phyloP scores from a whole-genome alignment of 2,329 filamentous ascomycete species.

The Cladosporium sp. region DNA sequence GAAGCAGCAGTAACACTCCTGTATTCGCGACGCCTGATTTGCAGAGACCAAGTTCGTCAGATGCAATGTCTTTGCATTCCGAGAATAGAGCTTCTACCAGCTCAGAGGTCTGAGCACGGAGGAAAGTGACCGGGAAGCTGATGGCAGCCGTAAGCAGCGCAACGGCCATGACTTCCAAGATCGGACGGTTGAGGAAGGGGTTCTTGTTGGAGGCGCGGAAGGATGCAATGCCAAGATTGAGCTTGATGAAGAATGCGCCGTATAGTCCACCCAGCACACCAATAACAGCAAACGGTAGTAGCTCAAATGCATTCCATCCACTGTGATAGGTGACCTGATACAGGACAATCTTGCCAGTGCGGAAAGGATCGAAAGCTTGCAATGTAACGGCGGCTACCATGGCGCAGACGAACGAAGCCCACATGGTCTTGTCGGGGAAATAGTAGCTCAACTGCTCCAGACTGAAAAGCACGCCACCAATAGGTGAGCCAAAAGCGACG shows the following conservation, averaged over 20 bases:
- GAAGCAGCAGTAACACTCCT: constrained; percentile 76
- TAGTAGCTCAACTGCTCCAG: constrained; percentile 98
- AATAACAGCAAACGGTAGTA: constrained; percentile 81
- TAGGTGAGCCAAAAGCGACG: constrained; percentile 89
- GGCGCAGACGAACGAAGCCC: constrained; percentile 98
- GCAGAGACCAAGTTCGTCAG: constrained; percentile 89
- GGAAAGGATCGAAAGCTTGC: constrained; percentile 90
- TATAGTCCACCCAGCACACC: constrained; percentile 92
- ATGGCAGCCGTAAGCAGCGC: constrained; percentile 81
- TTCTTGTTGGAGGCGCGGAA: constrained; percentile 70
- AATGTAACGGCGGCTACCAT: constrained; percentile 97
- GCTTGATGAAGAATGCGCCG: constrained; percentile 89
- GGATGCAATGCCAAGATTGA: constrained; percentile 82
- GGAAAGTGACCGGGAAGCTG: constrained; percentile 95
- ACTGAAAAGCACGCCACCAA: constrained; percentile 92
- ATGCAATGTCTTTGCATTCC: constrained; percentile 78
- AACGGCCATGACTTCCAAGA: constrained; percentile 77
- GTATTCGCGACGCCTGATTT: constrained; percentile 81
- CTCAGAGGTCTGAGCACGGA: constrained; percentile 88
- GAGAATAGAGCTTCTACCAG: constrained; percentile 89
- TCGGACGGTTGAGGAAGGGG: constrained; percentile 67
- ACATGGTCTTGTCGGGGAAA: constrained; percentile 99
- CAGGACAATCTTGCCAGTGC: constrained; percentile 90
- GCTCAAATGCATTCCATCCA: constrained; percentile 92
- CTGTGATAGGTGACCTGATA: constrained; percentile 94